Conservation (phyloP, 129 eudicot species). For the Cynara cardunculus region DNA sequence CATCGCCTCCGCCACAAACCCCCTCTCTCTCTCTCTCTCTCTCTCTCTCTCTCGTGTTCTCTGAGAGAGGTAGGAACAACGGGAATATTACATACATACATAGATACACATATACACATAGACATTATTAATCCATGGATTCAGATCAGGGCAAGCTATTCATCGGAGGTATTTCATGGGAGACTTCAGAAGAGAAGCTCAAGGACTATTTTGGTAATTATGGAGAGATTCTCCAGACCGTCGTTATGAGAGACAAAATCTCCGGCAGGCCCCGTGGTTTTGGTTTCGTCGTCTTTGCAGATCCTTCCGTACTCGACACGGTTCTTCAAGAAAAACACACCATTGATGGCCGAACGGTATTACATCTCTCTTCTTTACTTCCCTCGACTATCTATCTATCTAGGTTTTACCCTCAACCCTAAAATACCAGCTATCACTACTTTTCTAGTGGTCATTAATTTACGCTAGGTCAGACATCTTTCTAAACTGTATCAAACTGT, state of each 20-base stretch:
- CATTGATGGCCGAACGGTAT: slow-evolving; percentile 78
- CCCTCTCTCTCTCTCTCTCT: background rate
- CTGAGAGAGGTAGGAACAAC: slow-evolving; percentile 6
- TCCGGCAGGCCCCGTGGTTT: slow-evolving; percentile 85
- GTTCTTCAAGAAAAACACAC: slow-evolving; percentile 76
- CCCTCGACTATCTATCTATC: background rate
- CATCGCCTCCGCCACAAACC: slow-evolving; percentile 16
- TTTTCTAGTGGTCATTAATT: background rate
- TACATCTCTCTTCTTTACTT: background rate
- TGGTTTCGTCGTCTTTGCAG: slow-evolving; percentile 84
- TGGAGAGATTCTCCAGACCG: slow-evolving; percentile 63
- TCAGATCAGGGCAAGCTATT: slow-evolving; percentile 92
- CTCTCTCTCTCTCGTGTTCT: background rate
- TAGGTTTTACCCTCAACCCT: slow-evolving; percentile 3
- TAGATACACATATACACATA: background rate
- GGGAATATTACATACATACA: background rate
- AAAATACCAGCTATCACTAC: background rate
- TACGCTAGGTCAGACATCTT: too few relatives aligned
- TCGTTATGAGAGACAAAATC: slow-evolving; percentile 75
- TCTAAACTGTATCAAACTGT: too few relatives aligned
- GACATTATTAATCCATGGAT: slow-evolving; percentile 39
- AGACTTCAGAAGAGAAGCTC: slow-evolving; percentile 70
- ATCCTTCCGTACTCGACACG: slow-evolving; percentile 65
- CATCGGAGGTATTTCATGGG: slow-evolving; percentile 88
- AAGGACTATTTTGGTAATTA: slow-evolving; percentile 64